Evolutionary conservation across 306 rosid genomes (phyloP), one percentile per base, ranked within the genome.

Genomic region (Pyrus communis): DNA sequence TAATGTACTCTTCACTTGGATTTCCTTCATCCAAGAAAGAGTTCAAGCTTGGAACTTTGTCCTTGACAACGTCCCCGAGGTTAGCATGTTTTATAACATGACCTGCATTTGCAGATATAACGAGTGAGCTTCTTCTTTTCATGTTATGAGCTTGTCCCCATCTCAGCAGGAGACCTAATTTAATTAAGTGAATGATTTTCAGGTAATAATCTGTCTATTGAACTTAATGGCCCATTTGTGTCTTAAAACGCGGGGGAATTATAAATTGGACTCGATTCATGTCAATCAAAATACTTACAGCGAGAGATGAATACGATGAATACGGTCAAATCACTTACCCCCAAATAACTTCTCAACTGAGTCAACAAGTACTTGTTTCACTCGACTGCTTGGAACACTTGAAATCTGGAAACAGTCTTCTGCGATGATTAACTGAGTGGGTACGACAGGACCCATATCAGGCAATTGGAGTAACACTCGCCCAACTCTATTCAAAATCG

Each of bases 351-450:
- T 88, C 63, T 84, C 86, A 54, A 87, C 77, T 49, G 93, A 83
- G 80, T 85, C 74, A 66, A 77, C 71, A 40, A 90, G 83, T 82
- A 30, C 78, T 55, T 28, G 81, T 42, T 78, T 60, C 28, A 78
- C 75, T 77, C 80, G 81, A 79, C 78, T 81, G 21, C 70, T 85
- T 11, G 93, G 97, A 78, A 72, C 74, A 62, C 78, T 84, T 66
- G 97, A 90, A 78, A 92, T 90, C 89, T 81, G 87, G 84, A 95
- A 88, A 78, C 97, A 95, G 75, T 95, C 98, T 17, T 90, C 93
- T 11, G 97, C 98, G 9, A 94, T 72, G 80, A 94, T 85, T 46
- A 92, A 49, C 59, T 68, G 78, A 52, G 87, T 49, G 7, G 96
- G 97, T 75, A 67, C 78, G 70, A 81, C 79, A n/a, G 89, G 76